Percentiles rank a stretch among this genome's conserved stretches.
phyloP scores from a whole-genome alignment of 306 rosid species.

The Prinsepia uniflora region DNA sequence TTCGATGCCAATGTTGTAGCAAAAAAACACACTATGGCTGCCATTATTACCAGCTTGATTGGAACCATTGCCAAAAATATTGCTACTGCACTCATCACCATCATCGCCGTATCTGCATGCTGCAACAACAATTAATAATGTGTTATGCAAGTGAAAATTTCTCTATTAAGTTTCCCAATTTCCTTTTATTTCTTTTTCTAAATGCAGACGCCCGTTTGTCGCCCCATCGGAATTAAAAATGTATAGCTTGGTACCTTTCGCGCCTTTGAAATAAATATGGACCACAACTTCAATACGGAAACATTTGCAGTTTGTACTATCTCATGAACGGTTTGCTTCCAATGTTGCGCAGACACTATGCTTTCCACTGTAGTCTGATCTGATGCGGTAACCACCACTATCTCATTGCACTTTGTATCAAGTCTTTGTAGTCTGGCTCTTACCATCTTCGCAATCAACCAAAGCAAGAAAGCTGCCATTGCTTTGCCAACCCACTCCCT shows the following conservation, averaged over 20 bases:
- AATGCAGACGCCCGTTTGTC: too few relatives aligned
- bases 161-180: background rate
- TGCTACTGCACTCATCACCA: conserved; percentile 47
- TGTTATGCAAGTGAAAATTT: background rate
- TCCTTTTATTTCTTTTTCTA: background rate
- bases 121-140: conserved; percentile 25
- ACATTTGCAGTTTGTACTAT: conserved; percentile 59
- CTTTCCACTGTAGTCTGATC: conserved; percentile 65
- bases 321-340: conserved; percentile 59
- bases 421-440: conserved; percentile 41
- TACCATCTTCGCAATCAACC: conserved; percentile 61
- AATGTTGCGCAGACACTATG: conserved; percentile 82
- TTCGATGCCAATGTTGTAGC: conserved; percentile 38
- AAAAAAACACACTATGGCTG: conserved; percentile 42
- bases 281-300: conserved; percentile 68
- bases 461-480: conserved; percentile 51
- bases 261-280: conserved; percentile 66
- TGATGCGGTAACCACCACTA: conserved; percentile 50
- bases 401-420: conserved; percentile 51
- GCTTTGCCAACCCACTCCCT: conserved; percentile 95
- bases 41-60: conserved; percentile 58
- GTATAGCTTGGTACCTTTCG: conserved; percentile 49
- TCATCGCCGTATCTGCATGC: conserved; percentile 74
- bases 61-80: conserved; percentile 60
- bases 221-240: too few relatives aligned